Conservation (phyloP, 2,329 filamentous ascomycete genomes). For the Talaromyces sp. region DNA sequence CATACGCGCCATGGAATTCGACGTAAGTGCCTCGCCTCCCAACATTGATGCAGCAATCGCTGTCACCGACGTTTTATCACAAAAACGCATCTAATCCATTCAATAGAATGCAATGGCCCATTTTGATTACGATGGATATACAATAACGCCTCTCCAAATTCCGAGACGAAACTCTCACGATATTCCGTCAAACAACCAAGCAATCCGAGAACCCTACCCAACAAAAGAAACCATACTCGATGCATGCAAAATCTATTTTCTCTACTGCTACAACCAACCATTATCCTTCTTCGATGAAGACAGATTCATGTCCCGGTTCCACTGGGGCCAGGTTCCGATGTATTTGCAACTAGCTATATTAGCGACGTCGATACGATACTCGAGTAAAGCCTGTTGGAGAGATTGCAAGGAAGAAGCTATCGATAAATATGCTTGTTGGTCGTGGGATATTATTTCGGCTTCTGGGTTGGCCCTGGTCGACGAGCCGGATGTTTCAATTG, state of each 20-base stretch:
- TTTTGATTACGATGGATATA: background rate
- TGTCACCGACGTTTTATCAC: no score
- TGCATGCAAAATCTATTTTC: conserved; percentile 26
- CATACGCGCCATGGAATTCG: background rate
- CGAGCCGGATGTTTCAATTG: conserved; percentile 25
- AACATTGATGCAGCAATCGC: background rate
- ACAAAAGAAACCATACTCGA: background rate
- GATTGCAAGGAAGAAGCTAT: conserved; percentile 21
- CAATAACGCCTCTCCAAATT: background rate
- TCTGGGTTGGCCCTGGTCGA: conserved; percentile 18
- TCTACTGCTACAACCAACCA: conserved; percentile 31
- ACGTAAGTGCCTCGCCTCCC: background rate
- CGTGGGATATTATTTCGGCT: conserved; percentile 23
- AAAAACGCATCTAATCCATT: background rate
- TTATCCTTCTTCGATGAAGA: conserved; percentile 33
- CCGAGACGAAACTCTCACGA: background rate
- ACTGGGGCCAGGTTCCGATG: conserved; percentile 23
- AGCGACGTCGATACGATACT: conserved; percentile 32
- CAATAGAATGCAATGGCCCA: background rate
- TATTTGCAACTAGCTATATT: conserved; percentile 31
- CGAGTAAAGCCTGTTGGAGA: conserved; percentile 19
- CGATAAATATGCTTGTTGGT: conserved; percentile 23
- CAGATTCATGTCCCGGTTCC: conserved; percentile 24
- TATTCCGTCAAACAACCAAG: background rate
- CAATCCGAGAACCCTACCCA: background rate